A percentile compares a stretch with the other conserved stretches of the same genome.
phyloP scores from a whole-genome alignment of 805 yeast species.

The Kodamaea laetipori region DNA sequence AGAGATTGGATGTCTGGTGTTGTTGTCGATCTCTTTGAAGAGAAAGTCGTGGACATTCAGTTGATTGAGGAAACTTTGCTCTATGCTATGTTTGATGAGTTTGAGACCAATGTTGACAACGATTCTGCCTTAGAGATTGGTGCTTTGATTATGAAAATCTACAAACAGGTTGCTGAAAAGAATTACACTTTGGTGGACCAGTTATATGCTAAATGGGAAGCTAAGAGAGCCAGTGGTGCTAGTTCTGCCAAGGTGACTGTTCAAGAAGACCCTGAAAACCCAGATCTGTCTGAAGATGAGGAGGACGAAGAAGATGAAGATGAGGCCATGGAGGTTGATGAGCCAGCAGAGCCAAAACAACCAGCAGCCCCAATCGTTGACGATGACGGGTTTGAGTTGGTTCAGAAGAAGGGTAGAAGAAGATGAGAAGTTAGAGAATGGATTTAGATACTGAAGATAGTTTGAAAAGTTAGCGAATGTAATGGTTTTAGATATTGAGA shows the following conservation, averaged over 20 bases:
- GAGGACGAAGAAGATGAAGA: constrained; percentile 48
- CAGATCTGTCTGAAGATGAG: constrained; percentile 52
- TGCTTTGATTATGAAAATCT: constrained; percentile 61
- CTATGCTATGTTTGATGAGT: constrained; percentile 94
- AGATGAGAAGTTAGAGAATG: constrained; percentile 21
- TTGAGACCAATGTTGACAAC: constrained; percentile 85
- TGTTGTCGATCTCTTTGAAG: constrained; percentile 74
- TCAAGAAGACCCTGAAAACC: constrained; percentile 63
- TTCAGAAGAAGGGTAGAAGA: constrained; percentile 66
- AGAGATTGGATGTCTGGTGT: constrained; percentile 93
- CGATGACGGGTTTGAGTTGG: constrained; percentile 93
- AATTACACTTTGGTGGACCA: constrained; percentile 59
- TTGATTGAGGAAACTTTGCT: constrained; percentile 82
- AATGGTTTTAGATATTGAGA: no score
- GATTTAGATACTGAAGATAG: no score
- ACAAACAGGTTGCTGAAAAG: constrained; percentile 59
- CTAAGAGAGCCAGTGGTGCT: constrained; percentile 44
- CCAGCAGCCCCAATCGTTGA: constrained; percentile 69
- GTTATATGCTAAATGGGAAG: constrained; percentile 60
- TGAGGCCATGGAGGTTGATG: constrained; percentile 36
- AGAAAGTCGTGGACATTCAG: constrained; percentile 68
- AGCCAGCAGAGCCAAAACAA: constrained; percentile 12
- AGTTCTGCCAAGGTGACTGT: constrained; percentile 45
- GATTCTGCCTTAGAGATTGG: constrained; percentile 82
- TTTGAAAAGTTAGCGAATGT: no score